Conservation (phyloP, 305 asterid genomes). For the Solanum hybrid region DNA sequence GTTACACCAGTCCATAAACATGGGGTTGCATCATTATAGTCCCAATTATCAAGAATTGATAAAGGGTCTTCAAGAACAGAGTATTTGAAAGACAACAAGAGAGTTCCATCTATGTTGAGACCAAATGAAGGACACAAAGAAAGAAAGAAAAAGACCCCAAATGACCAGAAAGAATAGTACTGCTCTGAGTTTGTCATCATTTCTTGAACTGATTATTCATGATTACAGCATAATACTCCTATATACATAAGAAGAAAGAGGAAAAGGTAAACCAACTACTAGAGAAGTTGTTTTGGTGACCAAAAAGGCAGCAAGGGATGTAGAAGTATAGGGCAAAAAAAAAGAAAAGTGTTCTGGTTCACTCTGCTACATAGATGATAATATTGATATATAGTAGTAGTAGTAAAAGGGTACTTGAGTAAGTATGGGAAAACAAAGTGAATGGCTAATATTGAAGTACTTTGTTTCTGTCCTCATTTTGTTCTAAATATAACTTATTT, state of each 20-base stretch:
- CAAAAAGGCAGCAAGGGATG: constrained; percentile 22
- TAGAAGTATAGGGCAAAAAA: not conserved
- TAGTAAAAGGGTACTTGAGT: constrained; percentile 2
- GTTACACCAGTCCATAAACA: constrained; percentile 71
- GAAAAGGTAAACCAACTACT: constrained; percentile 42
- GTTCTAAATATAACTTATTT: not conserved
- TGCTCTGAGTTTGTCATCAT: constrained; percentile 20
- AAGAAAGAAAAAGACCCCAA: constrained; percentile 20
- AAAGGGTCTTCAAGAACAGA: constrained; percentile 61
- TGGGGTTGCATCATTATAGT: constrained; percentile 55
- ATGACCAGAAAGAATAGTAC: constrained; percentile 10
- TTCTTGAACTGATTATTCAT: constrained; percentile 20
- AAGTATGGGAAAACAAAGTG: constrained; percentile 18
- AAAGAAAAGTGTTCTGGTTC: constrained; percentile 4
- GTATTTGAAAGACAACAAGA: constrained; percentile 75
- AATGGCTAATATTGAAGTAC: constrained; percentile 13
- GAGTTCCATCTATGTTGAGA: constrained; percentile 68
- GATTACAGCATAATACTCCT: not conserved
- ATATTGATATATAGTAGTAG: not conserved
- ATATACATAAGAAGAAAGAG: constrained; percentile 27
- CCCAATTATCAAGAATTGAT: constrained; percentile 72
- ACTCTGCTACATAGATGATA: constrained; percentile 6
- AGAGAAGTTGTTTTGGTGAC: constrained; percentile 58
- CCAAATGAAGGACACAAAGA: constrained; percentile 26
- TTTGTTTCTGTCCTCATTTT: not conserved